Evolutionary conservation across 345 rosid species (phyloP).

Genomic region (Citrus unshiu): DNA sequence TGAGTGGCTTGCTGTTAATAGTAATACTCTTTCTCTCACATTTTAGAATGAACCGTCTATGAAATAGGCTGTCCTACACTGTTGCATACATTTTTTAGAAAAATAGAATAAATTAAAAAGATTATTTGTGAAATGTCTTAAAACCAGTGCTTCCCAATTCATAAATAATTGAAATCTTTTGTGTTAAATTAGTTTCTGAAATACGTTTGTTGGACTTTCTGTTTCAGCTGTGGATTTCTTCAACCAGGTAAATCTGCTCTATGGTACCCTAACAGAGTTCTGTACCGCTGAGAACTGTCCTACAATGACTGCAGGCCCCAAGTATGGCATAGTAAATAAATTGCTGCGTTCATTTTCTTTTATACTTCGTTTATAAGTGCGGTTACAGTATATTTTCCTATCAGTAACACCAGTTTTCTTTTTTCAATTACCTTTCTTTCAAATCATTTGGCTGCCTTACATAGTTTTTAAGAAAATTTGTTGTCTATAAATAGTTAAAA

Average conservation of each 20-base stretch:
- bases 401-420: background rate
- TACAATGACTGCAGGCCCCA: constrained; percentile 99
- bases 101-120: background rate
- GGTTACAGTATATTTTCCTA: background rate
- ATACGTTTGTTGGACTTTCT: constrained; percentile 18
- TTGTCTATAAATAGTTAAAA: background rate
- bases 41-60: background rate
- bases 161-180: background rate
- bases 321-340: constrained; percentile 49
- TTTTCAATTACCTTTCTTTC: background rate
- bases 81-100: background rate
- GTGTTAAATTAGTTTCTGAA: constrained; percentile 14
- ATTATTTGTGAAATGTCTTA: background rate
- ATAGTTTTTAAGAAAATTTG: background rate
- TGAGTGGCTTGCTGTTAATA: constrained; percentile 99
- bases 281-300: constrained; percentile 95
- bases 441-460: constrained; percentile 8
- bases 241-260: constrained; percentile 99
- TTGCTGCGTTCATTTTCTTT: background rate
- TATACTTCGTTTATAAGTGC: background rate
- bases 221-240: constrained; percentile 98
- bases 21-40: constrained; percentile 34
- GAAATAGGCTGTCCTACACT: background rate
- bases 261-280: constrained; percentile 97
- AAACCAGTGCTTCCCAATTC: background rate